Percentiles rank a stretch among this genome's conserved stretches.
Conservation (phyloP, 163 green algal genomes). For the Scenedesmus sp. region DNA sequence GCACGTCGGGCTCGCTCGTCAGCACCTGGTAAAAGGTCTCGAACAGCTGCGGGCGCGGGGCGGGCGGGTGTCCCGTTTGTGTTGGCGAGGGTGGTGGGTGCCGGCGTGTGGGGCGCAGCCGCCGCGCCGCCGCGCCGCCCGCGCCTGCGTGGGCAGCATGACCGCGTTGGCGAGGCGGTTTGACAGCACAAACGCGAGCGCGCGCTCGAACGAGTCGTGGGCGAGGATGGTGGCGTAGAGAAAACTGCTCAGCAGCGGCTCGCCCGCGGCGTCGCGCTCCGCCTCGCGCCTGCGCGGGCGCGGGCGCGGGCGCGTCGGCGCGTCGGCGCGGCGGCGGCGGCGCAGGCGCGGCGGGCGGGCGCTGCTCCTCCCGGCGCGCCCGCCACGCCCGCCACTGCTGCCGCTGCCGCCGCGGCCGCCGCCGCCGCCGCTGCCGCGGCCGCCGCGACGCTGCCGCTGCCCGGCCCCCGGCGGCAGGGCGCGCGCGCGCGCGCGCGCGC, state of each 20-base stretch:
- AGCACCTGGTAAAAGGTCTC: constrained; percentile 85
- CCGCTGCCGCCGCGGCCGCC: too few species aligned
- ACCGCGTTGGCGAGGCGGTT: constrained; percentile 91
- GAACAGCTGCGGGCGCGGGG: too few species aligned
- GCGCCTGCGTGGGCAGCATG: constrained; percentile 87
- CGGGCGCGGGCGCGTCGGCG: too few species aligned
- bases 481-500: too few species aligned
- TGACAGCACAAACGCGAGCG: constrained; percentile 93
- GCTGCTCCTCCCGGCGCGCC: too few species aligned
- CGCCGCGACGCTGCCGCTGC: not conserved
- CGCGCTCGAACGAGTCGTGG: constrained; percentile 85
- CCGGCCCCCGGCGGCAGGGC: not conserved
- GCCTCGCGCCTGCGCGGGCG: constrained; percentile 72
- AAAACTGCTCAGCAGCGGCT: constrained; percentile 90
- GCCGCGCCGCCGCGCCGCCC: too few species aligned
- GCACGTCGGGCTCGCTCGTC: constrained; percentile 56
- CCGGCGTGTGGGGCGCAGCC: too few species aligned
- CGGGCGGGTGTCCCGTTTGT: too few species aligned
- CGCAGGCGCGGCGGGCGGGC: too few species aligned
- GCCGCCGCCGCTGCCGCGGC: not conserved
- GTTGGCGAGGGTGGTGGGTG: too few species aligned
- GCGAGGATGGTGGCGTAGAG: constrained; percentile 89
- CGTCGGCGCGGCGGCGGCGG: too few species aligned
- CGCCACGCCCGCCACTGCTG: too few species aligned
- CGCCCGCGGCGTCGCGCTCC: constrained; percentile 71